Evolutionary conservation across 1,139 yeast species (phyloP).

Genomic region (Entelexis sorbosivorans): DNA sequence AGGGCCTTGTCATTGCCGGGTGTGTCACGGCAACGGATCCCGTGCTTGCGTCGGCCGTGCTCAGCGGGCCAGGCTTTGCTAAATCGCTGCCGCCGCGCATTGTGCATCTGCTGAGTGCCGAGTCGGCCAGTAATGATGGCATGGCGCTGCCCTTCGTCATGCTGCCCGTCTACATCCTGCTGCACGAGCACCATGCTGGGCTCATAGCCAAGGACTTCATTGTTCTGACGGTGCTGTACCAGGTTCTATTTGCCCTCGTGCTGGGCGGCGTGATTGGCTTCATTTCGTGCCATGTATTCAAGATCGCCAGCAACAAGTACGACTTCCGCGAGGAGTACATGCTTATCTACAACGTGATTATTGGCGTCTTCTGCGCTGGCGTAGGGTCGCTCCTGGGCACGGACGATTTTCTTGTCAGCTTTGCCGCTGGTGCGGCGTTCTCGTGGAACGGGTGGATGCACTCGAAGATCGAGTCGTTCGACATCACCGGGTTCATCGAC

Average conservation of each 20-base stretch:
- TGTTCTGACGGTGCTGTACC: slow-evolving; percentile 68
- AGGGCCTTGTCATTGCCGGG: slow-evolving; percentile 71
- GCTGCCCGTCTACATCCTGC: slow-evolving; percentile 57
- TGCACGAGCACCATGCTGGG: slow-evolving; percentile 53
- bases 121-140: slow-evolving; percentile 95
- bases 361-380: slow-evolving; percentile 85
- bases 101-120: slow-evolving; percentile 79
- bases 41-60: slow-evolving; percentile 93
- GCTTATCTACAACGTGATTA: slow-evolving; percentile 55
- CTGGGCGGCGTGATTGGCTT: slow-evolving; percentile 69
- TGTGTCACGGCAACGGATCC: slow-evolving; percentile 98
- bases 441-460: slow-evolving; percentile 88
- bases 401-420: slow-evolving; percentile 84
- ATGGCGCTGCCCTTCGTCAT: slow-evolving; percentile 95
- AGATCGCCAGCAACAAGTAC: slow-evolving; percentile 39
- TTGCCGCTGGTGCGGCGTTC: slow-evolving; percentile 93
- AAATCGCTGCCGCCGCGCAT: slow-evolving; percentile 93
- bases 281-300: slow-evolving; percentile 55
- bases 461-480: slow-evolving; percentile 69
- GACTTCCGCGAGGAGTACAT: slow-evolving; percentile 42
- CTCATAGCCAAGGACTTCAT: slow-evolving; percentile 80
- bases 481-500: slow-evolving; percentile 81
- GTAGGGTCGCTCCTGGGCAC: slow-evolving; percentile 85
- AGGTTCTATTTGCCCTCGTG: slow-evolving; percentile 72
- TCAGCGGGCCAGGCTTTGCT: slow-evolving; percentile 93